Evolutionary conservation across 306 rosid species (phyloP).

Genomic region (Dryas drummondii): DNA sequence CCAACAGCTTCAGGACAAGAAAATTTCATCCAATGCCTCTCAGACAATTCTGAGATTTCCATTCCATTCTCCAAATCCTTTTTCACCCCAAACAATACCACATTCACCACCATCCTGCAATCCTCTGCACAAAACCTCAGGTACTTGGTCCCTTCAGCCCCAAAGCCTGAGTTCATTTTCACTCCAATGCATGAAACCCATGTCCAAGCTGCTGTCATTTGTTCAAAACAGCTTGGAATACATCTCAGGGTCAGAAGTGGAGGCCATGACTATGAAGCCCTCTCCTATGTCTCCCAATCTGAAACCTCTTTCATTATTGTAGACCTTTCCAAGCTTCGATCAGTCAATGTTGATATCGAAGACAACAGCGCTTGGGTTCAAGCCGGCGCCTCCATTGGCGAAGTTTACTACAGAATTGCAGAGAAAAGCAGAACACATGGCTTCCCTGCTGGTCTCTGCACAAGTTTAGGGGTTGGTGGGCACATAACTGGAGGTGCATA

Average conservation of each 20-base stretch:
- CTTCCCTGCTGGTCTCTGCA: conserved; percentile 80
- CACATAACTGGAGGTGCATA: conserved; percentile 84
- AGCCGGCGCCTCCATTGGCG: conserved; percentile 77
- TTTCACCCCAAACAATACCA: conserved; percentile 41
- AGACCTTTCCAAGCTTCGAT: conserved; percentile 19
- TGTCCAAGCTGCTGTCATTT: conserved; percentile 59
- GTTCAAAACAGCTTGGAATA: conserved; percentile 46
- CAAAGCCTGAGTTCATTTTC: conserved; percentile 62
- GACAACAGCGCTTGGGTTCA: conserved; percentile 35
- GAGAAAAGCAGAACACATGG: conserved; percentile 67
- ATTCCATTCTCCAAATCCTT: conserved; percentile 45
- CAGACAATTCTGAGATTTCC: conserved; percentile 35
- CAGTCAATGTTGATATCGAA: conserved; percentile 8
- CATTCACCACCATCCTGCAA: conserved; percentile 50
- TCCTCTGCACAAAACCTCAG: conserved; percentile 73
- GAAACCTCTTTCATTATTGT: conserved; percentile 25
- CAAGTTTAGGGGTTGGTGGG: conserved; percentile 78
- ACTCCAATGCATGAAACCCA: conserved; percentile 53
- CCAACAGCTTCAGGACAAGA: conserved; percentile 39
- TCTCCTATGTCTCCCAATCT: conserved; percentile 23
- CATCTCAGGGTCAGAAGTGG: conserved; percentile 45
- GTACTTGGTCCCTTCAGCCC: conserved; percentile 51
- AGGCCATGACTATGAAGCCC: conserved; percentile 31
- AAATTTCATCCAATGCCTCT: conserved; percentile 48
- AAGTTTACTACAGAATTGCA: conserved; percentile 62